Evolutionary conservation across 805 yeast genomes (phyloP).

Genomic region (Kodamaea jinghongensis): DNA sequence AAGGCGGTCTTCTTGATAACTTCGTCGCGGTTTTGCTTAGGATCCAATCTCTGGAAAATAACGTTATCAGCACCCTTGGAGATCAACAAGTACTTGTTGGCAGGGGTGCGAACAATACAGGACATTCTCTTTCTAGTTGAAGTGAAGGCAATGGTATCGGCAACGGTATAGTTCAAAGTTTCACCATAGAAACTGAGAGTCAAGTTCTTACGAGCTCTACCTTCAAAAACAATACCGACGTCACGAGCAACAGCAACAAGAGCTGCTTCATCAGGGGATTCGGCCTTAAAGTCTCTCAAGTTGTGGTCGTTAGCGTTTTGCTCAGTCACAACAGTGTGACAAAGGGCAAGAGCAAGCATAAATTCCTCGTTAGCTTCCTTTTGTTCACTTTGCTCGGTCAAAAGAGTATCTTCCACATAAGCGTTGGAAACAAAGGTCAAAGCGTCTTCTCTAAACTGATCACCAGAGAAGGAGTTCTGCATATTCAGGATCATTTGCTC

Average conservation of each 20-base stretch:
- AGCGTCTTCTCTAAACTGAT: constrained; percentile 46
- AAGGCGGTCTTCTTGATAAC: constrained; percentile 56
- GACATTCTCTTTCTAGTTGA: constrained; percentile 80
- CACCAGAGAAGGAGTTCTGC: constrained; percentile 7
- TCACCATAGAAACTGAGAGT: constrained; percentile 46
- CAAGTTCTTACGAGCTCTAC: constrained; percentile 49
- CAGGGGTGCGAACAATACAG: constrained; percentile 51
- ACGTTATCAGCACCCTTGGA: constrained; percentile 79
- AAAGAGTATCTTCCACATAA: constrained; percentile 51
- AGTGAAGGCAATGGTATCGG: constrained; percentile 60
- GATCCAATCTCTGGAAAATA: constrained; percentile 45
- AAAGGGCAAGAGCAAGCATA: constrained; percentile 64
- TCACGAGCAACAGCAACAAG: constrained; percentile 75
- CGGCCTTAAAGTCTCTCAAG: constrained; percentile 61
- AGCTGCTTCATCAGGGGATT: constrained; percentile 83
- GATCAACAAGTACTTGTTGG: constrained; percentile 44
- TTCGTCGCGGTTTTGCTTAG: constrained; percentile 42
- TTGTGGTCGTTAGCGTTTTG: constrained; percentile 36
- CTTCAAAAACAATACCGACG: constrained; percentile 62
- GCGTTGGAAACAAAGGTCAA: constrained; percentile 64
- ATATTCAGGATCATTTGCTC: constrained; percentile 51
- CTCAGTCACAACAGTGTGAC: constrained; percentile 75
- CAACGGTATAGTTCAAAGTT: constrained; percentile 43
- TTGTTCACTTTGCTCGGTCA: constrained; percentile 35
- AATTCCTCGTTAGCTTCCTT: constrained; percentile 52